phyloP scores from a whole-genome alignment of 2,329 filamentous ascomycete species.

The Ophiostoma piceae region DNA sequence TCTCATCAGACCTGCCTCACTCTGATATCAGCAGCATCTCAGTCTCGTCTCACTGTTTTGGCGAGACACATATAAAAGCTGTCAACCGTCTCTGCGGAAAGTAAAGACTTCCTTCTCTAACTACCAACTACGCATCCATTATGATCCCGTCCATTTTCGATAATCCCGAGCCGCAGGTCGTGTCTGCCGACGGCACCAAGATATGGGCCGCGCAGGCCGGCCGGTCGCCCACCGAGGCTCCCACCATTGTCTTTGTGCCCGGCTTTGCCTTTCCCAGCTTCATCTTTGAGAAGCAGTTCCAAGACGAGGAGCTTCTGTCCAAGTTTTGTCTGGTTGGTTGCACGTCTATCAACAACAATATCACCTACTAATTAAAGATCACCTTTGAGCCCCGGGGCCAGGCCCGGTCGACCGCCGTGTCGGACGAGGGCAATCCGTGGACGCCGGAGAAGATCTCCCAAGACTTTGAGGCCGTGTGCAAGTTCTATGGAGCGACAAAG shows the following conservation, averaged over 20 bases:
- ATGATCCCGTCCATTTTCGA: conserved; percentile 21
- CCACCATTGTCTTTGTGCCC: conserved; percentile 23
- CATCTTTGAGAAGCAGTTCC: conserved; percentile 24
- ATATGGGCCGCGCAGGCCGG: conserved; percentile 24
- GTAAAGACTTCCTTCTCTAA: background rate
- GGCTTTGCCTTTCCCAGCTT: conserved; percentile 22
- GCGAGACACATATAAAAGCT: background rate
- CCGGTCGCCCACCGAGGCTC: conserved; percentile 13
- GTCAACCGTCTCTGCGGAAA: background rate
- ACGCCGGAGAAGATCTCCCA: conserved; percentile 14
- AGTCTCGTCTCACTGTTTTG: background rate
- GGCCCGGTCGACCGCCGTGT: conserved; percentile 18
- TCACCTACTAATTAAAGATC: conserved; percentile 12
- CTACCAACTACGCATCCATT: background rate
- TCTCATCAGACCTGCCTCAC: background rate
- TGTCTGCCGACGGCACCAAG: conserved; percentile 23
- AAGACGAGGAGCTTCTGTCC: conserved; percentile 20
- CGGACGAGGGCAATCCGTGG: conserved; percentile 12
- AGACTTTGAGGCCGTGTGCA: conserved; percentile 24
- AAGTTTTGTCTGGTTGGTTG: conserved; percentile 20
- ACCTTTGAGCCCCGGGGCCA: conserved; percentile 24
- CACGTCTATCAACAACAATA: too few relatives aligned
- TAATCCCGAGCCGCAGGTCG: conserved; percentile 13
- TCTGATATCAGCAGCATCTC: background rate
- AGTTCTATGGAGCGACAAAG: conserved; percentile 19